Evolutionary conservation across 495 filamentous ascomycete species (phyloP), one percentile per base, ranked within the genome.

Genomic region (Astrothelium subdiscretum): DNA sequence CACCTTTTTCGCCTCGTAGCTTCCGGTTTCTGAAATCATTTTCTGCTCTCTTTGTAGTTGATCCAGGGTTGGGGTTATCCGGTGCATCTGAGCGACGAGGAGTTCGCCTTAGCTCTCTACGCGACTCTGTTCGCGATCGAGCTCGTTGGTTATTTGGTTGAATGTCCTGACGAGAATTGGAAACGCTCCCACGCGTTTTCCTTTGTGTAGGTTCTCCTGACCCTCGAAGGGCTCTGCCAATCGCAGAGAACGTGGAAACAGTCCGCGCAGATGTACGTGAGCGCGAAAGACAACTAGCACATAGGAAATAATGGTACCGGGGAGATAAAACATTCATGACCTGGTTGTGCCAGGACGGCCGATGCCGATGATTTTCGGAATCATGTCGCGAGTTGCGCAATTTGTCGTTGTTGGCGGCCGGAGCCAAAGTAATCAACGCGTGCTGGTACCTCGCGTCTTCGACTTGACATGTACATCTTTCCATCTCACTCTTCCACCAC

Each of bases 241-340:
- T 61, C 13, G 59, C 59, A 32, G 32, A 48, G 38, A 43, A 26
- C 20, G 59, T 61, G 20, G 59, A 61, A 18, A 61, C 31, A 27
- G 15, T 60, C 3, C 43, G 43, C 3, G 12, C 5, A n/a, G 48
- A 29, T 20, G 15, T 8, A 8, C 11, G 24, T 3, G 15, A 27
- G 29, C 15, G 5, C 6, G 5, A 2, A 29, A 54, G 2, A 29
- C 12, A 29, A 54, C 15, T 29, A 4, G 2, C 51, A 61, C 18
- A 43, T 10, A 12, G 20, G 32, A 1, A 27, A 12, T 6, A 15
- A n/a, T 38, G 31, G 35, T 12, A 22, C 2, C 20, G 5, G 32
- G 38, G n/a, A 51, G 59, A 31, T 27, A 44, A n/a, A 27, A n/a
- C 27, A 18, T 43, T 61, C 42, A 54, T 54, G 48, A 29, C 48